A percentile compares a stretch with the other conserved stretches of the same genome.
phyloP scores from a whole-genome alignment of 805 yeast genomes.

The Blastobotrys chiropterorum region DNA sequence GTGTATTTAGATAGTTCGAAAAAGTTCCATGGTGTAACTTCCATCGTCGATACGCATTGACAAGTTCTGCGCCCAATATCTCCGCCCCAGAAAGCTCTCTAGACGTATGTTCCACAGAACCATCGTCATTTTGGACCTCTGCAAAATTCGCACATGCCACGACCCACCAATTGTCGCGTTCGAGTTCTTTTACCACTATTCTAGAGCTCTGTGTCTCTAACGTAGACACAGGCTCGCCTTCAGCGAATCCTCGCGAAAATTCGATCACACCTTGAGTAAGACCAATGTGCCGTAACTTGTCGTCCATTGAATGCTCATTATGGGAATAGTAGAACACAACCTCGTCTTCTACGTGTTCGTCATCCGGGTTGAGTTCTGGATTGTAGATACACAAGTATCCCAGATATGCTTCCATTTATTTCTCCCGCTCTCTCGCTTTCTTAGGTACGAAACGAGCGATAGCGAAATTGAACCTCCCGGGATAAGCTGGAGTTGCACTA shows the following conservation, averaged over 20 bases:
- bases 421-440: not conserved
- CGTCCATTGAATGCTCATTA: slow-evolving; percentile 25
- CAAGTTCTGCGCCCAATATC: slow-evolving; percentile 28
- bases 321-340: slow-evolving; percentile 31
- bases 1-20: slow-evolving; percentile 2
- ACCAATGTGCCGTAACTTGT: slow-evolving; percentile 37
- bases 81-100: slow-evolving; percentile 32
- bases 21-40: slow-evolving; percentile 31
- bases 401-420: slow-evolving; percentile 3
- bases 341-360: slow-evolving; percentile 31
- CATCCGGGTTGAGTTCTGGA: slow-evolving; percentile 32
- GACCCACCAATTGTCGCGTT: slow-evolving; percentile 28
- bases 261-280: slow-evolving; percentile 37
- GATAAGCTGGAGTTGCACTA: too few species aligned
- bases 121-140: slow-evolving; percentile 11
- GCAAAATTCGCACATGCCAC: slow-evolving; percentile 26
- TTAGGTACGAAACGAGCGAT: not conserved
- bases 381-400: slow-evolving; percentile 32
- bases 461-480: not conserved
- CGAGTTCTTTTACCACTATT: slow-evolving; percentile 28
- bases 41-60: slow-evolving; percentile 32
- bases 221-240: slow-evolving; percentile 15
- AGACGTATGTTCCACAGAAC: slow-evolving; percentile 16
- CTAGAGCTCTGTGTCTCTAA: slow-evolving; percentile 34
- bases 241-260: slow-evolving; percentile 21